phyloP scores from a whole-genome alignment of 2,329 filamentous ascomycete species.

The Rutstroemia sp. region DNA sequence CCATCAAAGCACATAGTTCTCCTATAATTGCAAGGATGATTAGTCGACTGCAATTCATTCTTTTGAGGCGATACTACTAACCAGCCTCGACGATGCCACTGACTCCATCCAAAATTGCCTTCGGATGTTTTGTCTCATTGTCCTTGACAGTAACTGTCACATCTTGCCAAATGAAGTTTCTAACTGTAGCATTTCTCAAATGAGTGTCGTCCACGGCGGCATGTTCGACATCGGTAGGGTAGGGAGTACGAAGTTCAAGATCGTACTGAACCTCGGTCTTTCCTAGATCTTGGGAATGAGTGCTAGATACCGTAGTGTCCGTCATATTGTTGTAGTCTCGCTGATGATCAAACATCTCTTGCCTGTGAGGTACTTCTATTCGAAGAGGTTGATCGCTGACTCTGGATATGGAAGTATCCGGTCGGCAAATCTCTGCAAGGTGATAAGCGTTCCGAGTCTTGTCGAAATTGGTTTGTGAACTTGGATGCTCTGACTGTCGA shows the following conservation, averaged over 20 bases:
- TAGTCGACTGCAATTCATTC: background rate
- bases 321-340: background rate
- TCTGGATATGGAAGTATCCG: background rate
- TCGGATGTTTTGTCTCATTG: slow-evolving; percentile 53
- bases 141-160: slow-evolving; percentile 69
- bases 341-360: background rate
- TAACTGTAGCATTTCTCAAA: slow-evolving; percentile 56
- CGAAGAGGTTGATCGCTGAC: background rate
- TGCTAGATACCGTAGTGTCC: slow-evolving; percentile 4
- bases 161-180: slow-evolving; percentile 57
- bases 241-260: slow-evolving; percentile 2
- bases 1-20: slow-evolving; percentile 74
- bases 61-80: slow-evolving; percentile 22
- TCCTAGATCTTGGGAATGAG: slow-evolving; percentile 2
- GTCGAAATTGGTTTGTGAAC: background rate
- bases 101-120: slow-evolving; percentile 55
- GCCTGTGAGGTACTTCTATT: background rate
- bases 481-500: background rate
- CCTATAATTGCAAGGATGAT: slow-evolving; percentile 35
- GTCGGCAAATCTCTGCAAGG: background rate
- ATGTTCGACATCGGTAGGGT: slow-evolving; percentile 23
- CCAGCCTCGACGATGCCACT: slow-evolving; percentile 58
- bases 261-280: slow-evolving; percentile 3
- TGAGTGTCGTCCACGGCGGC: slow-evolving; percentile 31
- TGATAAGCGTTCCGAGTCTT: background rate